phyloP scores from a whole-genome alignment of 371 early-diverging fungal genomes.

The Mortierella sp. region DNA sequence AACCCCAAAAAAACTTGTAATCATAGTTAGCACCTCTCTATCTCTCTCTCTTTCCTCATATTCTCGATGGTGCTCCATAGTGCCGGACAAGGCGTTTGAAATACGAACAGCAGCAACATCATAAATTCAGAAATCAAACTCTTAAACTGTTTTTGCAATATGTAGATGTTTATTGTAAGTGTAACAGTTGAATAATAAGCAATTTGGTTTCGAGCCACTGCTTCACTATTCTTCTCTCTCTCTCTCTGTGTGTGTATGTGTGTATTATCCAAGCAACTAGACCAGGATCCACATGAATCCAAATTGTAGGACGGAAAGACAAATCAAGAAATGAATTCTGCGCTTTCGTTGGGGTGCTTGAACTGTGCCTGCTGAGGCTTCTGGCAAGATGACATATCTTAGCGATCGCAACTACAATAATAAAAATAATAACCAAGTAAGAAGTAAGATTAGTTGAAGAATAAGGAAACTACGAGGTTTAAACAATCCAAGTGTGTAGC shows the following conservation, averaged over 20 bases:
- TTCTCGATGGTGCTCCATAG: not conserved
- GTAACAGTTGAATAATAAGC: no score
- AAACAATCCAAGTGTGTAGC: not conserved
- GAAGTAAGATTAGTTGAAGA: not conserved
- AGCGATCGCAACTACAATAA: constrained; percentile 82
- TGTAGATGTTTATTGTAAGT: not conserved
- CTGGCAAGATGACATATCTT: constrained; percentile 91
- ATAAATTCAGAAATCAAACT: not conserved
- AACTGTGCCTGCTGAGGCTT: constrained; percentile 81
- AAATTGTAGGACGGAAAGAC: constrained; percentile 86
- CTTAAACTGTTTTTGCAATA: no score
- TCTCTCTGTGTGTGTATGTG: no score
- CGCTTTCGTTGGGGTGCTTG: constrained; percentile 81
- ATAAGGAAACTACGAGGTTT: not conserved
- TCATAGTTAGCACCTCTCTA: constrained; percentile 6
- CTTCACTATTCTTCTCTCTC: no score
- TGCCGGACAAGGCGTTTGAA: not conserved
- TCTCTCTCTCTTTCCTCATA: not conserved
- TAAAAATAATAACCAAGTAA: constrained; percentile 3
- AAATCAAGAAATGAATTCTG: constrained; percentile 90
- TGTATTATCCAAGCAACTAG: constrained; percentile 16
- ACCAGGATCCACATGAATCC: constrained; percentile 85
- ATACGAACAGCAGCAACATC: not conserved
- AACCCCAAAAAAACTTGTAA: constrained; percentile 1
- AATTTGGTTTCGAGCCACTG: no score